A percentile compares a stretch with the other conserved stretches of the same genome.
These are phyloP conservation scores for Gracilaria vermiculophylla DNA, from an alignment of 23 red algal genomes.

Conservation along the genomic window DNA sequence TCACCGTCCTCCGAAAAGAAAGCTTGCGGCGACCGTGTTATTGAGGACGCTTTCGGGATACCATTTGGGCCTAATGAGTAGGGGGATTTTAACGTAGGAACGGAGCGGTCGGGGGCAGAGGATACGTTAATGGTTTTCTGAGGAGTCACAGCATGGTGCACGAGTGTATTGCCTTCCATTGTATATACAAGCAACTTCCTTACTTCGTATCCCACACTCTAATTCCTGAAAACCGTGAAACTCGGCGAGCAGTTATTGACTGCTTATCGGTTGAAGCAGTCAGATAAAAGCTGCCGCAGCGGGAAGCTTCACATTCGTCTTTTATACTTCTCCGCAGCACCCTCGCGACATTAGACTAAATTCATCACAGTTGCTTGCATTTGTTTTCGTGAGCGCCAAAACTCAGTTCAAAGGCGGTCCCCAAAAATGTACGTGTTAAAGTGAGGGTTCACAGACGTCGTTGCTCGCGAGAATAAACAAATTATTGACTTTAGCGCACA, in stretches of 20 bases:
- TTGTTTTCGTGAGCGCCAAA: not conserved
- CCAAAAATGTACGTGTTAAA: not conserved
- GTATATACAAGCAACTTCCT: not conserved
- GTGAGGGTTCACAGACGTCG: not conserved
- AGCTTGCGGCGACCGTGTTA: not conserved
- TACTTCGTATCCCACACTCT: too few relatives aligned
- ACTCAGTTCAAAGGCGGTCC: not conserved
- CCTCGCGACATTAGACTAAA: not conserved
- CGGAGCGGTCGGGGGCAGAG: not conserved
- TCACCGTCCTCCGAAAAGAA: not conserved
- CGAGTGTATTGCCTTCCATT: not conserved
- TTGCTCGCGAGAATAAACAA: not conserved
- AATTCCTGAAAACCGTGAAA: not conserved
- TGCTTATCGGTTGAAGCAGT: not conserved
- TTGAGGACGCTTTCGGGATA: constrained; percentile 14
- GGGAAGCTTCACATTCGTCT: not conserved
- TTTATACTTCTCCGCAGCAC: not conserved
- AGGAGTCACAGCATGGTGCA: not conserved
- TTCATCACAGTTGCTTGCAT: not conserved
- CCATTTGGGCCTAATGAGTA: not conserved
- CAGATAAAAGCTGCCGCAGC: not conserved
- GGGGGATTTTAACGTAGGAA: not conserved
- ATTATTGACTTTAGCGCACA: not conserved
- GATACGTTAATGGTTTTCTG: not conserved
- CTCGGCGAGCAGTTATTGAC: not conserved